Evolutionary conservation across 1,139 yeast species (phyloP), one percentile per base, ranked within the genome.

Genomic region (Wickerhamomyces sp.): DNA sequence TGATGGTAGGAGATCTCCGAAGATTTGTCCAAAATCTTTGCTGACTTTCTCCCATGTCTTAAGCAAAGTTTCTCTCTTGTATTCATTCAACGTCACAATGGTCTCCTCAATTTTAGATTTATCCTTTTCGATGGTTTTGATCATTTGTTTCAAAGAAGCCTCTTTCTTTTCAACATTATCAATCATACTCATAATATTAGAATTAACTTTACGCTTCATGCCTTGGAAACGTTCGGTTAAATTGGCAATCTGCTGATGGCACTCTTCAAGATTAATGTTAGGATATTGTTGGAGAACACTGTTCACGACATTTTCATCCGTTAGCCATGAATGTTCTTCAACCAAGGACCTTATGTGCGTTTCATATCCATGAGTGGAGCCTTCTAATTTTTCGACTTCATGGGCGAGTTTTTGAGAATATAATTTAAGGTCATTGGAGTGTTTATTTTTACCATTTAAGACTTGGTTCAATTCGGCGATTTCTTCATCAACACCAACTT

Each of bases 161-260:
- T 90, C 97, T 57, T 89, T 88, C 70, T 84, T 86, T 59, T 90
- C 97, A 17, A 89, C 95, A 49, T 83, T 86, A 54, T 90, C 97
- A 50, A 94, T 88, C 88, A 89, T 86, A 53, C 82, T 81, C 90
- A 90, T 87, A 46, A 92, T 92, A 55, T 89, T 85, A 12, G 86
- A 75, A 55, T 90, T 90, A 24, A 92, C 96, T 50, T 81, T 85
- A 44, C 90, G 72, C 64, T 78, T 83, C 85, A 90, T 80, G n/a
- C 78, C 78, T 45, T 77, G 75, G 54, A 80, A 80, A 45, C 80
- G 74, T 24, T 77, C 87, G 33, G 74, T 68, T 47, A 88, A 70
- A 31, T 74, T 71, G 12, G 63, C 66, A 36, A 81, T 73, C 47
- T 81, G 78, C 19, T 72, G 74, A 43, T 78, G 75, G 49, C 80